These are phyloP conservation scores for Plasmopara viticola DNA, from an alignment of 352 stramenopile species.

Conservation along the genomic window DNA sequence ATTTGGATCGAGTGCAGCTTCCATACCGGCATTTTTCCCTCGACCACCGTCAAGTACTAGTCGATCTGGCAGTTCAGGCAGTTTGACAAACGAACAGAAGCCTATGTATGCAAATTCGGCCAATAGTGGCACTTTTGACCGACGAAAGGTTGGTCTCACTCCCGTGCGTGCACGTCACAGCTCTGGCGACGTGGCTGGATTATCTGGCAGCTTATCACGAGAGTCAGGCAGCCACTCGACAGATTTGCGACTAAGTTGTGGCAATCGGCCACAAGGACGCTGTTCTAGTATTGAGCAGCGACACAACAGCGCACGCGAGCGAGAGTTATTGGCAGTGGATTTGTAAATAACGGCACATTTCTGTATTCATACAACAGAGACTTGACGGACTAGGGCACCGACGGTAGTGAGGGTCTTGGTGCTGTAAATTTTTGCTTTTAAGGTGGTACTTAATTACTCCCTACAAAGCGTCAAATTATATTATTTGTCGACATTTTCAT, in stretches of 20 bases:
- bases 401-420: background rate
- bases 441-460: slow-evolving; percentile 1
- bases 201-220: slow-evolving; percentile 20
- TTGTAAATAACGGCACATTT: slow-evolving; percentile 15
- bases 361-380: too few species aligned
- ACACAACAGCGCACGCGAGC: slow-evolving; percentile 19
- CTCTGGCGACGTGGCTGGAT: slow-evolving; percentile 16
- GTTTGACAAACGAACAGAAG: slow-evolving; percentile 24
- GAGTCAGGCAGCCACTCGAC: slow-evolving; percentile 21
- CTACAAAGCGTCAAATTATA: slow-evolving; percentile 3
- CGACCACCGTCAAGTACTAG: slow-evolving; percentile 6
- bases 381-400: too few species aligned
- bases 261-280: slow-evolving; percentile 19
- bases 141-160: slow-evolving; percentile 24
- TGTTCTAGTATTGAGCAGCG: slow-evolving; percentile 21
- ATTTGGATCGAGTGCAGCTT: slow-evolving; percentile 6
- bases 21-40: slow-evolving; percentile 16
- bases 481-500: background rate
- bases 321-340: slow-evolving; percentile 25
- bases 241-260: slow-evolving; percentile 18
- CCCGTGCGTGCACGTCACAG: slow-evolving; percentile 23
- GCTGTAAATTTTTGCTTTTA: background rate
- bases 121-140: slow-evolving; percentile 20
- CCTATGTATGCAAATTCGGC: slow-evolving; percentile 24
- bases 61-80: slow-evolving; percentile 16